These are phyloP conservation scores for Aspergillus sp. DNA, from an alignment of 2,329 filamentous ascomycete species.

Conservation along the genomic window DNA sequence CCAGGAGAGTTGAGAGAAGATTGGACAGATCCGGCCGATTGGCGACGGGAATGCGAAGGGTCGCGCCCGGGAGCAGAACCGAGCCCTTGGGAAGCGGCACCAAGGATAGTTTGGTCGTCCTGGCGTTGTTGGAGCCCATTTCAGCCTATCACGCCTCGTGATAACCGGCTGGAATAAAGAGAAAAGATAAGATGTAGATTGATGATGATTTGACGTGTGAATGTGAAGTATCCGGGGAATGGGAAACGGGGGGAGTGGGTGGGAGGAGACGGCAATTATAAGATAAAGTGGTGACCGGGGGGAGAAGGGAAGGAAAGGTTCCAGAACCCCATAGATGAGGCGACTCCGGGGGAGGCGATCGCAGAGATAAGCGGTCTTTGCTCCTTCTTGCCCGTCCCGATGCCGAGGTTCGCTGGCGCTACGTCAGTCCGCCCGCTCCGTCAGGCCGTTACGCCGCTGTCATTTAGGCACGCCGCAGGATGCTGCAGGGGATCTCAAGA, in stretches of 20 bases:
- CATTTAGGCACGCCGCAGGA: too few relatives aligned
- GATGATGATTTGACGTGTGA: not conserved
- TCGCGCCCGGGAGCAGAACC: slow-evolving; percentile 81
- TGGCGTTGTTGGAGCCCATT: slow-evolving; percentile 40
- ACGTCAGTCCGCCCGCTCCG: slow-evolving; percentile 19
- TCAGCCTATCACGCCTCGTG: slow-evolving; percentile 10
- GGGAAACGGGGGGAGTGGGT: not conserved
- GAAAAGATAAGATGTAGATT: not conserved
- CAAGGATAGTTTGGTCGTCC: slow-evolving; percentile 61
- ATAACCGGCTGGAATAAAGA: slow-evolving; percentile 3
- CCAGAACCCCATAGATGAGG: slow-evolving; percentile 31
- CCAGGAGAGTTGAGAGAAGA: slow-evolving; percentile 81
- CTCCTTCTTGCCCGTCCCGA: slow-evolving; percentile 18
- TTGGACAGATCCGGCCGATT: slow-evolving; percentile 85
- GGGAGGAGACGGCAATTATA: slow-evolving; percentile 12
- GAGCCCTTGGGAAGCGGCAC: slow-evolving; percentile 78
- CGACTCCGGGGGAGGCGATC: slow-evolving; percentile 33
- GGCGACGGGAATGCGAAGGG: slow-evolving; percentile 79
- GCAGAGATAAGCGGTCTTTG: slow-evolving; percentile 28
- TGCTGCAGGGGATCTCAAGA: too few relatives aligned
- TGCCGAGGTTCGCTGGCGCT: slow-evolving; percentile 34
- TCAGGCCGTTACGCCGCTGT: not conserved
- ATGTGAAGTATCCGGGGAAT: not conserved
- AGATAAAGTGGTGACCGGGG: not conserved
- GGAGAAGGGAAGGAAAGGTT: slow-evolving; percentile 20